Conservation (phyloP, 306 rosid genomes). For the Quercus suber region DNA sequence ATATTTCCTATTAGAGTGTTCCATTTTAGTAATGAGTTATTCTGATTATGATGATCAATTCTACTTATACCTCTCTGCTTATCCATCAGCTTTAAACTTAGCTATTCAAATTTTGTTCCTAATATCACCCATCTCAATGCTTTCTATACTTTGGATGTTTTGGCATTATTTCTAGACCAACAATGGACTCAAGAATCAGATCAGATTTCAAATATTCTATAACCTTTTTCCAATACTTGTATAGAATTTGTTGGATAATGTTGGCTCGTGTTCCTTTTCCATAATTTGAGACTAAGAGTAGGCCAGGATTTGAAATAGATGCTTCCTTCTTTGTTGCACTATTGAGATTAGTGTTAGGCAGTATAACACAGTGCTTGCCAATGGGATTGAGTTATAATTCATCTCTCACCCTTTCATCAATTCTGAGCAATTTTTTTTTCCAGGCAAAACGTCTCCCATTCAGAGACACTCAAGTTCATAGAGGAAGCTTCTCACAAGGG, state of each 20-base stretch:
- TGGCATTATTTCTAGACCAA: background rate
- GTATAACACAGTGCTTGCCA: background rate
- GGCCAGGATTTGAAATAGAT: background rate
- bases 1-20: background rate
- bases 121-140: background rate
- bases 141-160: background rate
- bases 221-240: background rate
- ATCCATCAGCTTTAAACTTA: background rate
- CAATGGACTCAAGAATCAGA: background rate
- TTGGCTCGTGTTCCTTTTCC: background rate
- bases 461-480: conserved; percentile 38
- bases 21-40: background rate
- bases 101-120: background rate
- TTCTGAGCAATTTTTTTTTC: conserved; percentile 5
- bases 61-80: background rate
- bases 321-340: background rate
- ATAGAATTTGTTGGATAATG: background rate
- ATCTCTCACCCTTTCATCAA: background rate
- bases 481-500: conserved; percentile 77
- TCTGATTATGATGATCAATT: background rate
- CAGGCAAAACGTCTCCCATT: conserved; percentile 89
- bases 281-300: background rate
- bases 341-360: background rate
- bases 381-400: background rate
- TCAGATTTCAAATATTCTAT: background rate